phyloP scores from a whole-genome alignment of 495 filamentous ascomycete species.

The Cetradonia linearis region DNA sequence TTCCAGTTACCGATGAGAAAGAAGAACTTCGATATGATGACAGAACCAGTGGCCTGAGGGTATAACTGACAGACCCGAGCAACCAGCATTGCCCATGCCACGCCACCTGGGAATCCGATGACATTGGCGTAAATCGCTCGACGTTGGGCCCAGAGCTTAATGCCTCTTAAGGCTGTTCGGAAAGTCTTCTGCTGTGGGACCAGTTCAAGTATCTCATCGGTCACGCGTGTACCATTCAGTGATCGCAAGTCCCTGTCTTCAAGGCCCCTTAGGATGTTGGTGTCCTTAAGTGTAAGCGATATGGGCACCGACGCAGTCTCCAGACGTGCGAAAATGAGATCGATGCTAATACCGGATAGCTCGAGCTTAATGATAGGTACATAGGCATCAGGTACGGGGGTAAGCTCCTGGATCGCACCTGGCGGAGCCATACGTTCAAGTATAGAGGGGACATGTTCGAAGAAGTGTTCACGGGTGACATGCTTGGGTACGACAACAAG shows the following conservation, averaged over 20 bases:
- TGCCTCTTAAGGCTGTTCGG: slow-evolving; percentile 71
- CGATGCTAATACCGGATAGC: slow-evolving; percentile 80
- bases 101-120: slow-evolving; percentile 90
- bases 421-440: slow-evolving; percentile 61
- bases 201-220: slow-evolving; percentile 76
- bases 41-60: slow-evolving; percentile 76
- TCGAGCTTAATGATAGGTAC: slow-evolving; percentile 96
- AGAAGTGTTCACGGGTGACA: slow-evolving; percentile 79
- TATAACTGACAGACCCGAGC: slow-evolving; percentile 96
- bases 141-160: slow-evolving; percentile 95
- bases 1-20: slow-evolving; percentile 80
- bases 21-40: slow-evolving; percentile 88
- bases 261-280: slow-evolving; percentile 71
- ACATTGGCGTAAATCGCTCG: slow-evolving; percentile 92
- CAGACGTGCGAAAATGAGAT: slow-evolving; percentile 84
- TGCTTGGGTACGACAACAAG: slow-evolving; percentile 84
- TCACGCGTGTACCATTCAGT: slow-evolving; percentile 87
- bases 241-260: slow-evolving; percentile 79
- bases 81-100: slow-evolving; percentile 96
- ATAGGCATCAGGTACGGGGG: slow-evolving; percentile 75
- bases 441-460: slow-evolving; percentile 69
- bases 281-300: slow-evolving; percentile 67
- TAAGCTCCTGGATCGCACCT: slow-evolving; percentile 75
- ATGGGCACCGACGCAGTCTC: slow-evolving; percentile 58
- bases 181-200: slow-evolving; percentile 87